A percentile compares a stretch with the other conserved stretches of the same genome.
Conservation (phyloP, 2,329 filamentous ascomycete genomes). For the Monilinia aucupariae region DNA sequence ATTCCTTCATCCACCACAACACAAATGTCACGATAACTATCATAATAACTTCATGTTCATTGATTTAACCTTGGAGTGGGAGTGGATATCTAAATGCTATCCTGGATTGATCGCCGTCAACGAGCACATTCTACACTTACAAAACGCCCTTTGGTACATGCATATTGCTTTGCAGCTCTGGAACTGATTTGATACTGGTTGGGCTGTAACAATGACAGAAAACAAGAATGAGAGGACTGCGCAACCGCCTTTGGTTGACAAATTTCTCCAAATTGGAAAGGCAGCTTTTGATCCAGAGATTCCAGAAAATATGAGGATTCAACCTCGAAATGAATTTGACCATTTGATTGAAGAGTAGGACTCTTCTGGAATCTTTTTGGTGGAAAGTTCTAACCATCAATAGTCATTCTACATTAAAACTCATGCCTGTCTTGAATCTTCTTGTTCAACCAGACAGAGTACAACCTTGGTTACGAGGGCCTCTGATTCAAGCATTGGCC, state of each 20-base stretch:
- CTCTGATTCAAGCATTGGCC: slow-evolving; percentile 53
- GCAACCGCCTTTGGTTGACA: slow-evolving; percentile 29
- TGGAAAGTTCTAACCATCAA: slow-evolving; percentile 18
- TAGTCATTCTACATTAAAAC: slow-evolving; percentile 45
- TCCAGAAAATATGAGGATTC: slow-evolving; percentile 20
- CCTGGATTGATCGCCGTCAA: not conserved
- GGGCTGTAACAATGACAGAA: not conserved
- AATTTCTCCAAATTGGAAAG: slow-evolving; percentile 30
- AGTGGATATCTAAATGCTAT: not conserved
- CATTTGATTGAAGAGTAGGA: slow-evolving; percentile 26
- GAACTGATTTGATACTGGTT: not conserved
- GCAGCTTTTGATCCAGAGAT: slow-evolving; percentile 31
- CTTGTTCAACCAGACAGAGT: slow-evolving; percentile 56
- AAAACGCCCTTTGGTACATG: not conserved
- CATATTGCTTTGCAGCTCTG: not conserved
- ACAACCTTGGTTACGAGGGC: slow-evolving; percentile 54
- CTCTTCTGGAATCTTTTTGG: not conserved
- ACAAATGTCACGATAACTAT: not conserved
- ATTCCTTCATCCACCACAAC: not conserved
- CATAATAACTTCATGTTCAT: not conserved
- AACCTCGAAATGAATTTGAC: slow-evolving; percentile 10
- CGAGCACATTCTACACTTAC: not conserved
- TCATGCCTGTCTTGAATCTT: slow-evolving; percentile 57
- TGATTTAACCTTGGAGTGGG: not conserved
- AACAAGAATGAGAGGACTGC: slow-evolving; percentile 6